phyloP scores from a whole-genome alignment of 2,329 filamentous ascomycete species.

The Colletotrichum zoysiae region DNA sequence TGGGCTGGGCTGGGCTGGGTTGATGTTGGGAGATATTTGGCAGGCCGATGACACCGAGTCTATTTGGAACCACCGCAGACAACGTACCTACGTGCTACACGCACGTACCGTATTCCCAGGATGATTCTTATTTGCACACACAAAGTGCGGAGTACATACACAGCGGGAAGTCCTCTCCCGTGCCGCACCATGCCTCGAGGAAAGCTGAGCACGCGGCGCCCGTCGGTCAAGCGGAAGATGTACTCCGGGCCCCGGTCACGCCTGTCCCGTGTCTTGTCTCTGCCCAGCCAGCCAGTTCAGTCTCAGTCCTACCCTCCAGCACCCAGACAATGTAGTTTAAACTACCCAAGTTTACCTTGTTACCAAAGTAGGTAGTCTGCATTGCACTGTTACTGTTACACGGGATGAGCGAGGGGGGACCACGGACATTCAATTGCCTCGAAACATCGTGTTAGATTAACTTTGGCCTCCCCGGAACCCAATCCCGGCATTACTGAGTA shows the following conservation, averaged over 20 bases:
- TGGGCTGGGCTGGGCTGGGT: too few relatives aligned
- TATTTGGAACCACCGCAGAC: neutral
- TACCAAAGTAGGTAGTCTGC: too few relatives aligned
- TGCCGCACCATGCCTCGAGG: slow-evolving; percentile 1
- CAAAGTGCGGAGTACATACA: neutral
- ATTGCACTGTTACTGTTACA: neutral
- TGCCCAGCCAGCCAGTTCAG: neutral
- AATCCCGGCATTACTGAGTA: neutral
- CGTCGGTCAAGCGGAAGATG: slow-evolving; percentile 8
- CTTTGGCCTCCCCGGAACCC: neutral
- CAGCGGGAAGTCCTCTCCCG: neutral
- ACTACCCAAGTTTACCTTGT: neutral
- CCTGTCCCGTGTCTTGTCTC: neutral
- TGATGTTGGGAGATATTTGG: neutral
- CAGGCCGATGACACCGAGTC: slow-evolving; percentile 14
- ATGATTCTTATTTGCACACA: too few relatives aligned
- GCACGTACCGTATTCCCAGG: neutral
- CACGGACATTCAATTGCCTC: neutral
- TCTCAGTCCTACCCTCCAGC: neutral
- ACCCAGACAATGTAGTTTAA: neutral
- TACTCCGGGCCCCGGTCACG: neutral
- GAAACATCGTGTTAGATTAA: neutral
- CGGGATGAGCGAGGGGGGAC: neutral
- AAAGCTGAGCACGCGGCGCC: too few relatives aligned
- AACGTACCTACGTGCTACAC: too few relatives aligned